Base-by-base conservation (phyloP, 805 yeast species). In the Candida awuae region DNA sequence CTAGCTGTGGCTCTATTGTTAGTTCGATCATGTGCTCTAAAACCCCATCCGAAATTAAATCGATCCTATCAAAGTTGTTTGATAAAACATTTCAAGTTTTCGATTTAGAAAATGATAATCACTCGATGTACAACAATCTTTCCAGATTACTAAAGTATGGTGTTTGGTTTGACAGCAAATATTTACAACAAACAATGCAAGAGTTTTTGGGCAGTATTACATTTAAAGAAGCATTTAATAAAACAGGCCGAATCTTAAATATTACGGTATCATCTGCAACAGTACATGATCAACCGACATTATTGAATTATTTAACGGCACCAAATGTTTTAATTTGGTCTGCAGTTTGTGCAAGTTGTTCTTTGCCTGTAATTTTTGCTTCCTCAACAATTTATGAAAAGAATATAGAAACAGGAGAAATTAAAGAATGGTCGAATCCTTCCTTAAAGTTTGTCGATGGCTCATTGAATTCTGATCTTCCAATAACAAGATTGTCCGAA, bases 1-100 rank as follows among this genome's bases (percentile, higher is more conserved):
- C 95, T 12, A 85, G 95, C 18, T 95, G 97, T 0, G 99, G 99
- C 14, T 87, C 96, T 1, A 88, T 92, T 37, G 80, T 92, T 34
- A 97, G 97, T 15, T 75, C 95, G 35, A 76, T 92, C 14, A 67
- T 92, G 34, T 86, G 95, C 53, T 80, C 84, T 14, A 85, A 82
- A 53, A 73, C 80, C 8, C 79, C 78, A 42, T 83, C 77, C 23
- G 97, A 88, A 58, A 67, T 79, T 2, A 58, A 67, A 15, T 69
- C 61, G 6, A 56, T 85, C 14, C 62, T 90, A 42, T 68, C 62
- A 22, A 73, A 77, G 13, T 76, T 88, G 41, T 74, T 78, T 34
- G 80, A 74, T 21, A 68, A 68, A 18, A 65, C 70, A 14, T 73
- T 75, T 49, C 66, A 67, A 48, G 71, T 75, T 22, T 75, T 75